Evolutionary conservation across 1,284 basidiomycete genomes (phyloP).

Genomic region (Cutaneotrichosporon cyanovorans): DNA sequence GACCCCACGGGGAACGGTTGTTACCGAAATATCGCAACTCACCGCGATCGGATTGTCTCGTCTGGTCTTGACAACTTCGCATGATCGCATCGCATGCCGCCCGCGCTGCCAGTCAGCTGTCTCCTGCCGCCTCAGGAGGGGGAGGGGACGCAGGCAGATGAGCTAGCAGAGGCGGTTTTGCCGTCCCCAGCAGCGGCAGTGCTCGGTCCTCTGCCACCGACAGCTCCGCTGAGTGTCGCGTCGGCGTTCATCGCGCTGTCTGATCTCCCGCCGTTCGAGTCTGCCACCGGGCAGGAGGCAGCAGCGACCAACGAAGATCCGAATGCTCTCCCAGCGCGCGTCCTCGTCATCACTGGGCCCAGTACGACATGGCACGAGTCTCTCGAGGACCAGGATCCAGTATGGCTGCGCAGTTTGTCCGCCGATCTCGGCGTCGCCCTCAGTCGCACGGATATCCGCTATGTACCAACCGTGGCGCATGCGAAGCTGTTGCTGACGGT

Average conservation of each 20-base stretch:
- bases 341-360: constrained; percentile 31
- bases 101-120: not conserved
- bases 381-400: constrained; percentile 34
- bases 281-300: not conserved
- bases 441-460: constrained; percentile 29
- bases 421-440: constrained; percentile 17
- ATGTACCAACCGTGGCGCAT: constrained; percentile 26
- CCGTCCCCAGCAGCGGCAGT: constrained; percentile 17
- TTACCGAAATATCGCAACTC: too few relatives aligned
- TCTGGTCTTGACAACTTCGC: too few relatives aligned
- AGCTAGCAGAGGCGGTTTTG: constrained; percentile 1
- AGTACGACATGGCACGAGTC: constrained; percentile 17
- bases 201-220: constrained; percentile 31
- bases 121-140: too few relatives aligned
- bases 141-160: too few relatives aligned
- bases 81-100: not conserved
- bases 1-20: too few relatives aligned
- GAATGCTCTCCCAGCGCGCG: constrained; percentile 10
- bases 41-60: too few relatives aligned
- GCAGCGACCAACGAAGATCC: not conserved
- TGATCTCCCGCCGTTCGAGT: constrained; percentile 18
- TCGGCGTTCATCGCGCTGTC: constrained; percentile 19
- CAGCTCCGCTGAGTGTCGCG: constrained; percentile 28
- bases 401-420: constrained; percentile 20
- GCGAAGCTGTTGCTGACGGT: constrained; percentile 26